Percentiles rank a stretch among this genome's conserved stretches.
These are phyloP conservation scores for Austroboletus novae-zelandiae DNA, from an alignment of 1,284 basidiomycete species.

Conservation along the genomic window DNA sequence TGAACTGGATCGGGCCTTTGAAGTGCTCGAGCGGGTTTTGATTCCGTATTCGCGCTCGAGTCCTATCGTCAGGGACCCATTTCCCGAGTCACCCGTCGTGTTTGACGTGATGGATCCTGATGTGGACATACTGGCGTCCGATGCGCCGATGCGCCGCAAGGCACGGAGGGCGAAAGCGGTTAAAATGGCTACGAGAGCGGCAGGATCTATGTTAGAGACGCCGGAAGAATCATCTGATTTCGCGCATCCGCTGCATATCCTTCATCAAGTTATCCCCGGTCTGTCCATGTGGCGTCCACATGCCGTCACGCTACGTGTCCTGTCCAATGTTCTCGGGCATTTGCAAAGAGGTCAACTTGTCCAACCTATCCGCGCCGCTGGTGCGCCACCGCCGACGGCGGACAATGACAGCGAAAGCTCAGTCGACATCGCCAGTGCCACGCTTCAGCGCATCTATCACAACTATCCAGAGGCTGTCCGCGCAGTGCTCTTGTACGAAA, in stretches of 20 bases:
- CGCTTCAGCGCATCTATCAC: constrained; percentile 43
- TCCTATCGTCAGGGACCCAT: constrained; percentile 32
- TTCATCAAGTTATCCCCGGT: constrained; percentile 60
- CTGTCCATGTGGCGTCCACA: constrained; percentile 71
- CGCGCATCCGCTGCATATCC: constrained; percentile 55
- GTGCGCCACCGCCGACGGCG: constrained; percentile 14
- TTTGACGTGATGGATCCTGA: constrained; percentile 32
- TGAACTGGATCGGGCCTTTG: constrained; percentile 79
- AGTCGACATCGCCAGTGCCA: constrained; percentile 34
- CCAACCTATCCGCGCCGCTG: constrained; percentile 37
- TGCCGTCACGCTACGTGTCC: constrained; percentile 42
- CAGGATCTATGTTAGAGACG: constrained; percentile 15
- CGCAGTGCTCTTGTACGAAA: constrained; percentile 40
- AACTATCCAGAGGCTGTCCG: constrained; percentile 51
- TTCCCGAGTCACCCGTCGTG: constrained; percentile 46
- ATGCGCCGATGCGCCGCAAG: constrained; percentile 32
- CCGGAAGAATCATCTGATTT: constrained; percentile 37
- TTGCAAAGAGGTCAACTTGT: constrained; percentile 52
- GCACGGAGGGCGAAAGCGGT: constrained; percentile 25
- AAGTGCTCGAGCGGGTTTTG: constrained; percentile 79
- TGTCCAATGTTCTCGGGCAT: constrained; percentile 44
- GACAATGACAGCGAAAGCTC: constrained; percentile 21
- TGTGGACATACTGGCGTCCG: constrained; percentile 24
- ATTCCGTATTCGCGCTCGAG: constrained; percentile 54
- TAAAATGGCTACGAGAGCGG: constrained; percentile 18